These are phyloP conservation scores for Cryptosporidium meleagridis DNA, from an alignment of 169 alveolate species.

Conservation along the genomic window DNA sequence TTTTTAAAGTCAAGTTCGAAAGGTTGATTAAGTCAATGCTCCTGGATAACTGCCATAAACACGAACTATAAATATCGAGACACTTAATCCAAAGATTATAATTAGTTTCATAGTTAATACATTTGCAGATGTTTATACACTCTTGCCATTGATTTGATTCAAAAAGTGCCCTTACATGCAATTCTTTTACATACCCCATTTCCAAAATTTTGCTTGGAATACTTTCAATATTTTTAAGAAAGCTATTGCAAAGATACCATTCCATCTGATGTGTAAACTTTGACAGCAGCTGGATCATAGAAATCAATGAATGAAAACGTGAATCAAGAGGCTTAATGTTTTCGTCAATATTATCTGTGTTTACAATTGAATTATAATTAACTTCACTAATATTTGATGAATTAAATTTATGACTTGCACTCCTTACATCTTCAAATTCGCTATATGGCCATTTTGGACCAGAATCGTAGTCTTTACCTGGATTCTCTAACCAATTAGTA, in stretches of 20 bases:
- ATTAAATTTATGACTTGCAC: not conserved
- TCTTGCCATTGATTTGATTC: constrained; percentile 72
- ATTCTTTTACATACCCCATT: constrained; percentile 39
- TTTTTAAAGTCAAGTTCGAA: constrained; percentile 26
- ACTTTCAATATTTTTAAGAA: constrained; percentile 36
- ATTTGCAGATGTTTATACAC: constrained; percentile 39
- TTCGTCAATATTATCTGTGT: not conserved
- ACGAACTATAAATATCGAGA: constrained; percentile 66
- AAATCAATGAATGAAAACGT: constrained; percentile 24
- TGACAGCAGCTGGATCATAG: constrained; percentile 14
- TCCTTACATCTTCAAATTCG: not conserved
- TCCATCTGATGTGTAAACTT: constrained; percentile 30
- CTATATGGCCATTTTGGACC: constrained; percentile 64
- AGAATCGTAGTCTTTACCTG: not conserved
- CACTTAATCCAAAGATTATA: constrained; percentile 61
- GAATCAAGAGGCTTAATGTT: not conserved
- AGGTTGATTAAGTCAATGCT: constrained; percentile 61
- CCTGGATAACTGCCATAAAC: constrained; percentile 56
- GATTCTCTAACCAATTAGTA: constrained; percentile 23
- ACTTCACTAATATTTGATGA: not conserved
- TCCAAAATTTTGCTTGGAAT: constrained; percentile 14
- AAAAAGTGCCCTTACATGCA: constrained; percentile 61
- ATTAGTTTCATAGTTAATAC: constrained; percentile 25
- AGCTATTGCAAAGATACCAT: constrained; percentile 53
- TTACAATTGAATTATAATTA: not conserved